phyloP scores from a whole-genome alignment of 1,284 basidiomycete genomes.

The Sutorius eximius region DNA sequence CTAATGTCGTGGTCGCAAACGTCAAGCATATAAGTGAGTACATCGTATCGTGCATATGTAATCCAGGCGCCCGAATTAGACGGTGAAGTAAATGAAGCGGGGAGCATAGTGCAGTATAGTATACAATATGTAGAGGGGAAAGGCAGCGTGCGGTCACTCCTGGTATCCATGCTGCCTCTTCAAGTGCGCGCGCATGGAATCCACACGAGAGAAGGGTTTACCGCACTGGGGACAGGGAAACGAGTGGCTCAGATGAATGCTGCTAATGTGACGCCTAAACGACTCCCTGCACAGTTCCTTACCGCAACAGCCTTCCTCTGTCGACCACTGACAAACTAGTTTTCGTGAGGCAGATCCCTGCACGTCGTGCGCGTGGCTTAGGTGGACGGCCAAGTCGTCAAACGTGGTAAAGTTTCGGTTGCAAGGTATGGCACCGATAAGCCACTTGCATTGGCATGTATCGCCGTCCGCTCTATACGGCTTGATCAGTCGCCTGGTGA shows the following conservation, averaged over 20 bases:
- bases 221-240: conserved; percentile 3
- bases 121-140: too few species aligned
- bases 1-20: not conserved
- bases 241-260: not conserved
- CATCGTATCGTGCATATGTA: not conserved
- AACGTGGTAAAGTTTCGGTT: not conserved
- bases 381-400: conserved; percentile 4
- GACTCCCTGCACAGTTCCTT: not conserved
- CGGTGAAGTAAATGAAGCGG: not conserved
- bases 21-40: not conserved
- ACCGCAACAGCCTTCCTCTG: not conserved
- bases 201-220: conserved; percentile 11
- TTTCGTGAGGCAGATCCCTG: not conserved
- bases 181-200: conserved; percentile 7
- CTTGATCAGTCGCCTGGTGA: not conserved
- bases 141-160: not conserved
- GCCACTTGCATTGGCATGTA: conserved; percentile 9
- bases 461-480: not conserved
- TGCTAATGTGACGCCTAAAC: conserved; percentile 3
- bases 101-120: not conserved
- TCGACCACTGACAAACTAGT: conserved; percentile 7
- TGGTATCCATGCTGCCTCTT: not conserved
- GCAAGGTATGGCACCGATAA: not conserved
- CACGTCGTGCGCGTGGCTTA: not conserved
- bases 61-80: not conserved